Evolutionary conservation across 2,329 filamentous ascomycete genomes (phyloP), one percentile per base, ranked within the genome.

Genomic region (Penicillium sp.): DNA sequence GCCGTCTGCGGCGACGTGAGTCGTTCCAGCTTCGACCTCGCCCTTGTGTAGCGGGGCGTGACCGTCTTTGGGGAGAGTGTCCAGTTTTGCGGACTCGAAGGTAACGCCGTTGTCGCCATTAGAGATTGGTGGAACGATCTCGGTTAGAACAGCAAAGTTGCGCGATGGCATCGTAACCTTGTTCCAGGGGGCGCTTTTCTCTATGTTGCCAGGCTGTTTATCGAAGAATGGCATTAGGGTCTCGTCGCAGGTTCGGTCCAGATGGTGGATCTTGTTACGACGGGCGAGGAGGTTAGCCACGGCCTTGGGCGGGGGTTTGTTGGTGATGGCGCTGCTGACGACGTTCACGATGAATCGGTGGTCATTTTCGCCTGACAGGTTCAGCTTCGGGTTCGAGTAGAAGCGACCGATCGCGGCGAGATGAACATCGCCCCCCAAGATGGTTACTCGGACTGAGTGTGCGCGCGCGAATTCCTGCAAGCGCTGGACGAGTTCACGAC

Each of bases 91-190:
- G 36, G 54, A 65, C 30, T 51, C 55, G n/a, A 52, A 41, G 7
- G 9, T 17, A 18, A 7, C 24, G 12, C 27, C 37, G n/a, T 30
- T 49, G 21, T 60, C 47, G 18, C 62, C 68, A 44, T 63, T 71
- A 20, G 56, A 44, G 7, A 46, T 33, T 5, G 66, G 62, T 7
- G 62, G 45, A 26, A 68, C 65, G 32, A 75, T 72, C 61, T 87
- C 83, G 37, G 79, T 79, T 68, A 87, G 82, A 66, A 83, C 83
- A 51, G 84, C 84, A 65, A 83, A 86, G 68, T 87, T 86, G 47
- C 84, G 77, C 44, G 80, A 83, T 1, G 84, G 84, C 84, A 97
- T 97, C 9, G 92, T 97, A 55, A 90, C 89, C 58, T 90, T 83
- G 72, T 97, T 97, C 67, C 82, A 87, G 36, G 77, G 77, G 1